Evolutionary conservation across 2,329 filamentous ascomycete genomes (phyloP), one percentile per base, ranked within the genome.

Genomic region (Colletotrichum sp.): DNA sequence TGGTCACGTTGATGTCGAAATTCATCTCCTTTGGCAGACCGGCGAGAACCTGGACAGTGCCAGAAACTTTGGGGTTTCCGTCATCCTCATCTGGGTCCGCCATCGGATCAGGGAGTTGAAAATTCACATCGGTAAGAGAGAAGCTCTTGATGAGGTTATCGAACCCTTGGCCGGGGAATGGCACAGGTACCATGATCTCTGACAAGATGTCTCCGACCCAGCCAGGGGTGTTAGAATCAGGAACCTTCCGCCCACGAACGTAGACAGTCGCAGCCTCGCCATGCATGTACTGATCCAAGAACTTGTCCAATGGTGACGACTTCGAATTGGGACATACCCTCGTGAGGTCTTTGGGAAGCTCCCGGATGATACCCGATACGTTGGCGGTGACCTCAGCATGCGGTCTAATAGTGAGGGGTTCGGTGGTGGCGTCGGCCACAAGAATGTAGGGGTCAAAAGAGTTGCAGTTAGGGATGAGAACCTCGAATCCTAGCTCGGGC

Each of bases 81-180:
- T 93, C 75, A 0, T 95, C 94, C 13, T 93, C 92, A 73, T 90
- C 91, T 0, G 95, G 95, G 21, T 96, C 92, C 4, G 95, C 95
- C 80, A 93, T 91, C 1, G 95, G 94, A 80, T 96, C 92, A 1
- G 97, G 97, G 62, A 99, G 87, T 65, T 91, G 92, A 83, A 99
- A 98, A 80, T 98, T 92, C 55, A 98, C 95, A 81, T 98, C 91
- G 3, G 93, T 92, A 78, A 99, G 87, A 26, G 95, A 94, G 82
- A 99, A 98, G 79, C 97, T 96, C 79, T 93, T 94, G 82, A 99
- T 94, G 18, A 98, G 87, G 78, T 94, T 93, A 78, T 96, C 95
- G 80, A 98, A 93, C 0, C 93, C 93, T 75, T 93, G 92, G 7
- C 95, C 95, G 0, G 95, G 95, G 77, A 99, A 94, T 8, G 95